Percentiles rank a stretch among this genome's conserved stretches.
phyloP scores from a whole-genome alignment of 148 eudicot genomes.

The Persicaria maculosa region DNA sequence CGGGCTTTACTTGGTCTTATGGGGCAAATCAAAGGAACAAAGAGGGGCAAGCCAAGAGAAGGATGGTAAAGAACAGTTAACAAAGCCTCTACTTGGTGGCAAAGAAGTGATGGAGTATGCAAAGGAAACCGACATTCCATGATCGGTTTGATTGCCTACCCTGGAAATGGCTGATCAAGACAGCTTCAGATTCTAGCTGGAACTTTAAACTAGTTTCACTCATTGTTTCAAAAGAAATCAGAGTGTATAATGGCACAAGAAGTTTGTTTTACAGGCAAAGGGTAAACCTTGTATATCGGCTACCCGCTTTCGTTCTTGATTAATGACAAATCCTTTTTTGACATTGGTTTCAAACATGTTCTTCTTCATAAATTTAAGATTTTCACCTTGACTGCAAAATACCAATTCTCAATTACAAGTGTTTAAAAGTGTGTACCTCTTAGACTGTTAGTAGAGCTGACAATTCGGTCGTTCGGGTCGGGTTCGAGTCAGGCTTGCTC shows the following conservation, averaged over 20 bases:
- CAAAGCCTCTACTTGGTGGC: slow-evolving; percentile 46
- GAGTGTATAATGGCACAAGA: not conserved
- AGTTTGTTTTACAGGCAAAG: no score
- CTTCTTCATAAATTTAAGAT: no score
- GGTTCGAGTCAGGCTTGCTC: no score
- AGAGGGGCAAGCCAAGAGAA: slow-evolving; percentile 26
- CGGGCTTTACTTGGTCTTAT: slow-evolving; percentile 64
- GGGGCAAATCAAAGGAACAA: slow-evolving; percentile 67
- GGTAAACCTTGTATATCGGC: no score
- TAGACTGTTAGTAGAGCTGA: no score
- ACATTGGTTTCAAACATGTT: no score
- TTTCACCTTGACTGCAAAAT: no score
- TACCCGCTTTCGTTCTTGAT: no score
- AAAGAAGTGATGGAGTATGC: slow-evolving; percentile 11
- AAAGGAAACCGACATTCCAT: slow-evolving; percentile 45
- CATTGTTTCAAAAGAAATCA: not conserved
- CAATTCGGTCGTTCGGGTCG: no score
- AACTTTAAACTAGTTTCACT: slow-evolving; percentile 4
- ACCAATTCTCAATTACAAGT: no score
- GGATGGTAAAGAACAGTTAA: slow-evolving; percentile 28
- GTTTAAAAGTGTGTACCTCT: no score
- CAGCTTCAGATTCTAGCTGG: not conserved
- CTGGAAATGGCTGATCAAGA: not conserved
- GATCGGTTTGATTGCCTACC: not conserved
- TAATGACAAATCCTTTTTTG: no score